A percentile compares a stretch with the other conserved stretches of the same genome.
Conservation (phyloP, 73 alveolate species). For the Paramecium caudatum region DNA sequence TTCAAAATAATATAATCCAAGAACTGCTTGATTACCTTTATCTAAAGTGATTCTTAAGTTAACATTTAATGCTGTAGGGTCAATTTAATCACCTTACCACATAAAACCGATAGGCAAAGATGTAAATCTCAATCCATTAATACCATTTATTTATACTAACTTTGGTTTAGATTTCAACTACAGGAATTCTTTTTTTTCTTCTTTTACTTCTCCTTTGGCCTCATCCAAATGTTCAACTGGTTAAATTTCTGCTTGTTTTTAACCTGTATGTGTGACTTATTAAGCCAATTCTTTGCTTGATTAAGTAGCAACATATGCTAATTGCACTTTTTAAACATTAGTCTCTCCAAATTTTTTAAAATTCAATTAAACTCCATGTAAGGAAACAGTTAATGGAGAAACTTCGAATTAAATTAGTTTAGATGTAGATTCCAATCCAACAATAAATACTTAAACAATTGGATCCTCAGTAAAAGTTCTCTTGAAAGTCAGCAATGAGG, state of each 20-base stretch:
- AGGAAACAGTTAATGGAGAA: slow-evolving; percentile 38
- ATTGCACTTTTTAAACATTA: slow-evolving; percentile 26
- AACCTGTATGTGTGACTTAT: slow-evolving; percentile 60
- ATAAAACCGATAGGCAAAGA: slow-evolving; percentile 25
- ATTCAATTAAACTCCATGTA: slow-evolving; percentile 41
- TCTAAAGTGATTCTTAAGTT: slow-evolving; percentile 51
- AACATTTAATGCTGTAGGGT: slow-evolving; percentile 64
- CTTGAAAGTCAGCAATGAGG: slow-evolving; percentile 43
- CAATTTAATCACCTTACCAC: slow-evolving; percentile 71
- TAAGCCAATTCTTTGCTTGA: slow-evolving; percentile 49
- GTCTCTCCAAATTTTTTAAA: slow-evolving; percentile 57
- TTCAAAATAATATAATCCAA: slow-evolving; percentile 58
- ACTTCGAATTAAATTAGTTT: slow-evolving; percentile 36
- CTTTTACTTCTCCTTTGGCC: neutral
- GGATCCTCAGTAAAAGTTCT: slow-evolving; percentile 68
- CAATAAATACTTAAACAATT: slow-evolving; percentile 37
- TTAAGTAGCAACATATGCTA: slow-evolving; percentile 63
- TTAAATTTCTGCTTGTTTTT: slow-evolving; percentile 37
- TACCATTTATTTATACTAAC: slow-evolving; percentile 43
- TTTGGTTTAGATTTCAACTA: slow-evolving; percentile 48
- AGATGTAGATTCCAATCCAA: slow-evolving; percentile 50
- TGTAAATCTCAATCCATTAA: slow-evolving; percentile 59
- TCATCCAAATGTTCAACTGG: slow-evolving; percentile 15
- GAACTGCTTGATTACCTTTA: slow-evolving; percentile 62
- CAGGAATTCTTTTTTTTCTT: slow-evolving; percentile 31